A percentile compares a stretch with the other conserved stretches of the same genome.
Evolutionary conservation across 2,329 filamentous ascomycete species (phyloP).

Genomic region (Aspergillus floridensis): DNA sequence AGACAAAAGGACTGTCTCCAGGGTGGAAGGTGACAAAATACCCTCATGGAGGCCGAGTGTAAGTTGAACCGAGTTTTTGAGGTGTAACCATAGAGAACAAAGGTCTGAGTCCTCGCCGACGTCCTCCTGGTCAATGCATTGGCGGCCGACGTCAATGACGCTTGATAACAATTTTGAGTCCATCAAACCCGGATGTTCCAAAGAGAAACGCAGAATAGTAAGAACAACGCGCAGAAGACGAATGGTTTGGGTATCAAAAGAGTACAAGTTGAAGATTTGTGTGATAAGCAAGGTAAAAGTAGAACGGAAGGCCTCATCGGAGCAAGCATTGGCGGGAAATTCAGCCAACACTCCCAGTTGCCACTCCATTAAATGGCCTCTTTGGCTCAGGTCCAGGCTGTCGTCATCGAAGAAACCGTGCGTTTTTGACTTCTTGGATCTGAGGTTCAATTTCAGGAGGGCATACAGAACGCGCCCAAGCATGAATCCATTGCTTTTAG

Average conservation of each 20-base stretch:
- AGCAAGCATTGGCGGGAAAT: slow-evolving; percentile 24
- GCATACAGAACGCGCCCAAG: slow-evolving; percentile 38
- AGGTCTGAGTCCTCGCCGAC: slow-evolving; percentile 29
- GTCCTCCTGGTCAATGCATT: slow-evolving; percentile 18
- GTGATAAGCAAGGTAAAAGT: slow-evolving; percentile 29
- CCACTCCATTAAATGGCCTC: slow-evolving; percentile 38
- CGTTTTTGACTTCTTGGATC: slow-evolving; percentile 27
- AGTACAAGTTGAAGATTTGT: slow-evolving; percentile 36
- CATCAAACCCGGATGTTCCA: slow-evolving; percentile 32
- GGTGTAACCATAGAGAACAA: slow-evolving; percentile 25
- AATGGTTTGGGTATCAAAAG: slow-evolving; percentile 31
- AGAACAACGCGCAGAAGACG: slow-evolving; percentile 39
- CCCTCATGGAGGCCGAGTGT: slow-evolving; percentile 36
- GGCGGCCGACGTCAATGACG: slow-evolving; percentile 27
- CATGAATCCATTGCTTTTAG: slow-evolving; percentile 35
- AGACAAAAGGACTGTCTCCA: slow-evolving; percentile 33
- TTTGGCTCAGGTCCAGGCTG: slow-evolving; percentile 23
- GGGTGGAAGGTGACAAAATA: slow-evolving; percentile 24
- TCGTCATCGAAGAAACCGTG: slow-evolving; percentile 33
- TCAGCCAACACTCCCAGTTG: slow-evolving; percentile 38
- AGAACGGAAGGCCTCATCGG: slow-evolving; percentile 28
- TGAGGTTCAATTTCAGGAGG: slow-evolving; percentile 37
- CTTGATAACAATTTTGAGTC: slow-evolving; percentile 26
- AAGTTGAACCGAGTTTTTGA: slow-evolving; percentile 36
- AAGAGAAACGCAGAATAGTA: slow-evolving; percentile 32